Base-by-base conservation (phyloP, 495 filamentous ascomycete genomes). In the Sphaerosporella brunnea region DNA sequence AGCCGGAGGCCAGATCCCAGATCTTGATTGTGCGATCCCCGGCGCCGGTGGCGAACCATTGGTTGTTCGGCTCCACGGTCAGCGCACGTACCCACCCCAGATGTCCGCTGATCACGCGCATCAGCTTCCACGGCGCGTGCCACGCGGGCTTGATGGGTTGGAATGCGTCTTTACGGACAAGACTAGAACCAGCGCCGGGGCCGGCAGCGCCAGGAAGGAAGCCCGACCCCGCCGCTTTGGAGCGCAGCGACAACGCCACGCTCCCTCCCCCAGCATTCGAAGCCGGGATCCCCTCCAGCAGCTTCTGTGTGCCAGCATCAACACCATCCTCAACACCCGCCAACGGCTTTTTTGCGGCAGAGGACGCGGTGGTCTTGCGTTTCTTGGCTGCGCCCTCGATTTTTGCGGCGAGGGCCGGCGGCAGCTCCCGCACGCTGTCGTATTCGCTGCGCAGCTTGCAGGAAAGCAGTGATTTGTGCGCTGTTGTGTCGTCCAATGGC, bases 1-100 rank as follows among this genome's bases (percentile, higher is more conserved):
- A 72, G 1, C 92, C 92, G 4, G 79, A 80, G 13, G 87, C 92
- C 30, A 96, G 67, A 65, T 96, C 86, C 90, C 90, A 99, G 50
- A 99, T 93, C 66, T 99, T 99, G 64, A 99, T 95, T 3, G 92
- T 96, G 19, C 92, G 73, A 60, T 99, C 92, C 44, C 87, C 92
- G 18, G 86, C 85, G 45, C 92, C 92, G 59, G 84, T 93, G 21
- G 82, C 90, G 62, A 99, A 99, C 84, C 85, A 99, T 65, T 93
- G 73, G 63, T 99, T 99, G 55, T 84, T 82, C 1, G 92, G 92
- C 62, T 96, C 92, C 30, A 96, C 80, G 10, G 88, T 83, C 58
- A 97, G 66, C 55, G 74, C 74, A 30, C 92, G 74, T 49, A 99
- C 92, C 92, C 92, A 99, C 28, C 92, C 92, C 55, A 95, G 59